Base-by-base conservation (phyloP, 176 grass and related monocot genomes). In the Stipa capillata region DNA sequence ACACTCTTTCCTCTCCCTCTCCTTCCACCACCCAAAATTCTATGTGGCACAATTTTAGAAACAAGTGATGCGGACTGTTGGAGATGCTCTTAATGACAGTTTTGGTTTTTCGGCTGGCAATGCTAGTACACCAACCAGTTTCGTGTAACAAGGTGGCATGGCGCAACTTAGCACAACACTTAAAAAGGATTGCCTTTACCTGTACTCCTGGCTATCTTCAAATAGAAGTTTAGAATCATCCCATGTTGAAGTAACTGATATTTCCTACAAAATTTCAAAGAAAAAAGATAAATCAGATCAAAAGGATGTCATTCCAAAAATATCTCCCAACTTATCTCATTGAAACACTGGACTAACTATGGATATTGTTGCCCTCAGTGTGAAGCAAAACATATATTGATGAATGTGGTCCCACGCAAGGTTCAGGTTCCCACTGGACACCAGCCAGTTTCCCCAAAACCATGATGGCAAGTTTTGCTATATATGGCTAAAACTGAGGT, bases 171-270 rank as follows among this genome's bases (percentile, higher is more conserved):
- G 68, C 31, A 59, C n/a, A 48, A 73, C 54, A 66, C 2, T 82
- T 63, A 88, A 29, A 60, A 17, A 76, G 47, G 62, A 80, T 80
- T 61, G 62, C 18, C 21, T 6, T 44, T 93, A 99, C 97, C 77
- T 93, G 78, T 91, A 99, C 40, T 97, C 94, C 34, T 89, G 81
- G 77, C 76, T 92, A 57, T 88, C 87, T 82, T 94, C 87, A 69
- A 97, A 88, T 55, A 94, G 79, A 56, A 80, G 44, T 80, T 88
- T 90, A 72, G 79, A 90, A 35, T 97, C 94, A 80, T 96, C 97
- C 97, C 97, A 96, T 28, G 77, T 93, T 48, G 97, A 93, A 63
- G 78, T 82, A 71, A 84, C 75, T 40, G 90, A 89, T 84, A 99
- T 89, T 81, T 99, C 92, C 97, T 99, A 52, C 44, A 85, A 70